Conservation (phyloP, 2,329 filamentous ascomycete genomes). For the Boeremia exigua region DNA sequence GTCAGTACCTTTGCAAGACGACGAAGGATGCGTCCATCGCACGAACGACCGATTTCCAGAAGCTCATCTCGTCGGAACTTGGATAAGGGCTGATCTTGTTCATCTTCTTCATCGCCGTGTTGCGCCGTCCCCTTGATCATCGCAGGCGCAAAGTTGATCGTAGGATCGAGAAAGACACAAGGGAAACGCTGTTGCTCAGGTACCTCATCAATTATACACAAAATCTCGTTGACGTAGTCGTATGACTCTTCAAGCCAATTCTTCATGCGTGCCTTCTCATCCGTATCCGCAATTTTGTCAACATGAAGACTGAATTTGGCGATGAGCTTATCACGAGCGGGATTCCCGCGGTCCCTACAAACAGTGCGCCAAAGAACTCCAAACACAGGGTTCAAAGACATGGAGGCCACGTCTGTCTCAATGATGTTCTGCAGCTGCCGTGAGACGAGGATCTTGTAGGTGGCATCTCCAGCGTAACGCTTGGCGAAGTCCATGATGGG, state of each 20-base stretch:
- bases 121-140: conserved; percentile 13
- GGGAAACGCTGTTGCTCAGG: conserved; percentile 52
- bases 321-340: conserved; percentile 52
- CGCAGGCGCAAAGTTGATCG: conserved; percentile 35
- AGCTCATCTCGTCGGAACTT: conserved; percentile 56
- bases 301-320: conserved; percentile 52
- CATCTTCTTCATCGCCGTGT: conserved; percentile 25
- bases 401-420: conserved; percentile 50
- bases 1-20: conserved; percentile 58
- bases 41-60: conserved; percentile 60
- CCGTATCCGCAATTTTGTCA: conserved; percentile 40
- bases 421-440: conserved; percentile 54
- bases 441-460: conserved; percentile 50
- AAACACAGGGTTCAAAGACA: conserved; percentile 60
- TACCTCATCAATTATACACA: conserved; percentile 47
- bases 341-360: conserved; percentile 55
- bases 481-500: conserved; percentile 37
- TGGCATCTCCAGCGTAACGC: conserved; percentile 49
- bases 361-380: conserved; percentile 58
- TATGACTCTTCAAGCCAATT: conserved; percentile 60
- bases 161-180: conserved; percentile 59
- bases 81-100: conserved; percentile 30
- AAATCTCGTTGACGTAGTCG: conserved; percentile 55
- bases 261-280: conserved; percentile 52
- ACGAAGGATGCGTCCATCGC: conserved; percentile 56